Base-by-base conservation (phyloP, 2,329 filamentous ascomycete genomes). In the Epicoccum sorghinum region DNA sequence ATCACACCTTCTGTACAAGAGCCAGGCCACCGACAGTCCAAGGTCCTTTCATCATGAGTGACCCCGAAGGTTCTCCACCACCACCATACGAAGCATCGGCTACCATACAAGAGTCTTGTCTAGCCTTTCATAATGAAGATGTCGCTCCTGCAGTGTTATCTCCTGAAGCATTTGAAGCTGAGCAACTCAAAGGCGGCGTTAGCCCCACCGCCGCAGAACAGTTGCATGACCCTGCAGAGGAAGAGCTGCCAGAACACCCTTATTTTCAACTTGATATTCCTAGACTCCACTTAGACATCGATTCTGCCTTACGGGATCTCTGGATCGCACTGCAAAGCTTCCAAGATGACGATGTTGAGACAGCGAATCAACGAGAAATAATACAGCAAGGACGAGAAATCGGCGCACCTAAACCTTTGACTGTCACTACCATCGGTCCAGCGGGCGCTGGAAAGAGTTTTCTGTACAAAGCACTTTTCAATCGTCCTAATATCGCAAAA, bases 381-480 rank as follows among this genome's bases (percentile, higher is more conserved):
- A 48, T 9, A 44, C 45, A 54, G 10, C 39, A 44, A 45, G 51
- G 51, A n/a, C 44, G 51, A 13, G 12, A 25, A 0, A 48, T 54
- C 4, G 39, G 45, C 12, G 33, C 40, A 23, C 51, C 45, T 10
- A 48, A 40, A 24, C 51, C 45, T 18, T 9, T 54, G 9, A 14
- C 24, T 36, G 51, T 48, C 9, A 48, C 51, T 9, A 54, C 45
- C 4, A 45, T 54, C 36, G 51, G 51, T 7, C 51, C 51, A 30
- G 51, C 51, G 9, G 51, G 51, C 25, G 51, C 45, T 2, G 51
- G 51, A 3, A 54, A 54, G 14, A 54, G 51, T 13, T 54, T 48
- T 10, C 7, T 54, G 23, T 54, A 54, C 40, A 54, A 54, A 24
- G 51, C 51, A 4, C 18, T 54, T 7, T 54, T 54, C 29, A 54